phyloP scores from a whole-genome alignment of 192 early-diverging fungal genomes.

The Jimgerdemannia lactiflua region DNA sequence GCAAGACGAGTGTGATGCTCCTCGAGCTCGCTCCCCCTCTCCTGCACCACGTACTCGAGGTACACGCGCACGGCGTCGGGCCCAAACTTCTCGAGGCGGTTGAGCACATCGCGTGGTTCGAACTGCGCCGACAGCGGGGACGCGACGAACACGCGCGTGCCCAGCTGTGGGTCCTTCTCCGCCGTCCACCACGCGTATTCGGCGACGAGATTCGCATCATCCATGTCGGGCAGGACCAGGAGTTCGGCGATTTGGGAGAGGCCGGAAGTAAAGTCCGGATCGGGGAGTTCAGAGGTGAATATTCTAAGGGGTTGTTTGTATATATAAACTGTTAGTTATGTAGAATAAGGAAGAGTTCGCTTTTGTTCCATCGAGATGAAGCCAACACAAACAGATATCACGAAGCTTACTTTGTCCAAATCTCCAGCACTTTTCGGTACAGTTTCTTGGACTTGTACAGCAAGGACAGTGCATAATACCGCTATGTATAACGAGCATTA shows the following conservation, averaged over 20 bases:
- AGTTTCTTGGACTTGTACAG: slow-evolving; percentile 53
- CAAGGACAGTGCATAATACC: slow-evolving; percentile 58
- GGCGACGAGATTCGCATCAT: slow-evolving; percentile 25
- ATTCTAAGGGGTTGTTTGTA: slow-evolving; percentile 34
- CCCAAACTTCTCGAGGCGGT: slow-evolving; percentile 25
- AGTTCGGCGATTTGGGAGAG: slow-evolving; percentile 40
- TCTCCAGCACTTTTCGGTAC: slow-evolving; percentile 47
- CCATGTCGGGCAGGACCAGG: slow-evolving; percentile 23
- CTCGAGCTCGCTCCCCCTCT: slow-evolving; percentile 38
- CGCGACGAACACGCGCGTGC: slow-evolving; percentile 38
- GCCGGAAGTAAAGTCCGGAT: slow-evolving; percentile 43
- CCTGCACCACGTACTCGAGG: slow-evolving; percentile 50
- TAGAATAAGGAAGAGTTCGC: neutral
- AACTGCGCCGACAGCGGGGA: slow-evolving; percentile 22
- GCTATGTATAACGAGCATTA: slow-evolving; percentile 19
- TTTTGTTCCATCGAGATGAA: neutral
- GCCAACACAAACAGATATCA: neutral
- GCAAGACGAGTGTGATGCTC: slow-evolving; percentile 37
- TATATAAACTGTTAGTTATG: neutral
- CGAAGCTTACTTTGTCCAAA: slow-evolving; percentile 59
- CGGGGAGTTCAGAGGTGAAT: slow-evolving; percentile 41
- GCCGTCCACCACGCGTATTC: slow-evolving; percentile 56
- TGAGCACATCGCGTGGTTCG: slow-evolving; percentile 32
- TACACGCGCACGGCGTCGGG: slow-evolving; percentile 33
- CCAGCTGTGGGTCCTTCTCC: slow-evolving; percentile 34